Conservation (phyloP, 2,329 filamentous ascomycete genomes). For the Hyphodiscus sp. region DNA sequence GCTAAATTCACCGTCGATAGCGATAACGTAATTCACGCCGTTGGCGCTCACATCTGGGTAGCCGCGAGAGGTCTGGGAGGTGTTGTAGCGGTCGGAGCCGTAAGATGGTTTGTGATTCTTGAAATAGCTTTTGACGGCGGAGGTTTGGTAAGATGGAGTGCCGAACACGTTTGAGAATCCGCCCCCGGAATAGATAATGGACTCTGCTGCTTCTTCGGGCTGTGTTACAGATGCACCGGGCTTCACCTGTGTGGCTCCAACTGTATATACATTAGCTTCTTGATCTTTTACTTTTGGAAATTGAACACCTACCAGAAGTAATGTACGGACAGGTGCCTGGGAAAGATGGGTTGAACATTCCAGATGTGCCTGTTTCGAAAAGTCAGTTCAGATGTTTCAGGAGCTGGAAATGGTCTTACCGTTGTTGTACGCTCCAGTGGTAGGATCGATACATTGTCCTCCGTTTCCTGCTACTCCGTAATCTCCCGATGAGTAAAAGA, state of each 20-base stretch:
- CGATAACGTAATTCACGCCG: conserved; percentile 38
- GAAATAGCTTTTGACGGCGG: conserved; percentile 1
- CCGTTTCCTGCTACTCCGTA: conserved; percentile 30
- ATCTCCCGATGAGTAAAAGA: conserved; percentile 31
- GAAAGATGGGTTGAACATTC: conserved; percentile 44
- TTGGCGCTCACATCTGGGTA: conserved; percentile 30
- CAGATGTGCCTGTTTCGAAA: not conserved
- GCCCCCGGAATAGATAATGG: conserved; percentile 56
- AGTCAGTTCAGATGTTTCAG: not conserved
- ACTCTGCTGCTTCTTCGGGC: conserved; percentile 39
- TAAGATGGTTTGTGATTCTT: conserved; percentile 10
- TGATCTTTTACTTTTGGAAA: no score
- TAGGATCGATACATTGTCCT: conserved; percentile 22
- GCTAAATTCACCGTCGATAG: conserved; percentile 36
- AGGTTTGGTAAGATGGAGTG: conserved; percentile 13
- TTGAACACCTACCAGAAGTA: conserved; percentile 35
- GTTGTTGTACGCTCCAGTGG: conserved; percentile 11
- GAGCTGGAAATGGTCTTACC: not conserved
- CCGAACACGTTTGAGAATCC: conserved; percentile 25
- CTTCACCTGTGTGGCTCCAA: conserved; percentile 52
- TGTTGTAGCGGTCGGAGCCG: conserved; percentile 38
- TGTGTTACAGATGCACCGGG: conserved; percentile 25
- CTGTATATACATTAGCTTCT: conserved; percentile 14
- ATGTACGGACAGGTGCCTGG: conserved; percentile 62
- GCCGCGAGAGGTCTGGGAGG: conserved; percentile 31